phyloP scores from a whole-genome alignment of 202 grass and related monocot genomes.

The Setaria italica region DNA sequence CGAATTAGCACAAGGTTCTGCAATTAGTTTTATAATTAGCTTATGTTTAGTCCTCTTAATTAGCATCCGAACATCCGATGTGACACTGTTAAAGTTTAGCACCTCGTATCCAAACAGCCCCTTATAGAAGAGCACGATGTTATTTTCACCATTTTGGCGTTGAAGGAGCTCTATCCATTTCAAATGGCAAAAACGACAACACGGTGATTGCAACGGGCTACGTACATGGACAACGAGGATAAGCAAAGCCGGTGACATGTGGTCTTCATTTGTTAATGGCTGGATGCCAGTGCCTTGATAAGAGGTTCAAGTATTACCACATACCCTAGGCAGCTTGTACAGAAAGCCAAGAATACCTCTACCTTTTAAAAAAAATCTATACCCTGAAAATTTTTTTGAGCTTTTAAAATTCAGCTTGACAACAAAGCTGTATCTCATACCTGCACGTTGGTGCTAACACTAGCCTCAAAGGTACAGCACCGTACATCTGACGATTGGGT shows the following conservation, averaged over 20 bases:
- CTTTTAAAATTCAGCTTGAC: too few species aligned
- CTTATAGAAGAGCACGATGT: background rate
- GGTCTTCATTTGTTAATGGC: background rate
- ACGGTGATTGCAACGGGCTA: background rate
- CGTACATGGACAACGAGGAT: background rate
- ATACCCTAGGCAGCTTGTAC: background rate
- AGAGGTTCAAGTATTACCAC: background rate
- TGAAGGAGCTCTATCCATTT: background rate
- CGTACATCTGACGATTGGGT: slow-evolving; percentile 1
- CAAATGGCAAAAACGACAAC: background rate
- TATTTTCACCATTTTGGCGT: background rate
- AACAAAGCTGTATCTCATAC: background rate
- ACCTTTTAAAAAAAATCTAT: background rate
- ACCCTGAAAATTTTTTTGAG: background rate
- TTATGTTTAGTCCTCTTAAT: too few species aligned
- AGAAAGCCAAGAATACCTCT: background rate
- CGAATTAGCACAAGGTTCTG: too few species aligned
- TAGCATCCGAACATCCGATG: too few species aligned
- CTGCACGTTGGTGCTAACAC: background rate
- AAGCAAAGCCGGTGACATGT: background rate
- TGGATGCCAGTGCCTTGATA: background rate
- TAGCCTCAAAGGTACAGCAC: background rate
- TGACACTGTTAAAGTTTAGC: too few species aligned
- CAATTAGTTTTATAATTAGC: too few species aligned
- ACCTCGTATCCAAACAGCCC: too few species aligned